Percentiles rank a stretch among this genome's conserved stretches.
These are phyloP conservation scores for Pyrus pyrifolia DNA, from an alignment of 306 rosid genomes.

Conservation along the genomic window DNA sequence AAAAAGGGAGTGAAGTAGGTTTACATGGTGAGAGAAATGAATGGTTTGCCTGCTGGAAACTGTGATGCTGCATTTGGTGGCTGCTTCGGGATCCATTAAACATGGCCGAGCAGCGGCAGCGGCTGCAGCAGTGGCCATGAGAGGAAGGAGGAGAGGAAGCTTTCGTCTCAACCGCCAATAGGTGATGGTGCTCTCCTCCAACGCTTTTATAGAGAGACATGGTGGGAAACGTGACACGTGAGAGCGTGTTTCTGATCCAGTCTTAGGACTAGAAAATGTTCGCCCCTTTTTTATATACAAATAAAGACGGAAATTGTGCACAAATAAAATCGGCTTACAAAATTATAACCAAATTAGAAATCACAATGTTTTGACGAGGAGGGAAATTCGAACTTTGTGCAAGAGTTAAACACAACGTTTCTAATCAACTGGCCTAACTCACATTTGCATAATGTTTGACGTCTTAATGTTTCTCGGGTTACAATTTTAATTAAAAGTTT, in stretches of 20 bases:
- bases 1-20: too few species aligned
- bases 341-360: too few species aligned
- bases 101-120: conserved; percentile 15
- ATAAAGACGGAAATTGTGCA: too few species aligned
- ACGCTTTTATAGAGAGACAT: not conserved
- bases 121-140: conserved; percentile 10
- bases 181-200: not conserved
- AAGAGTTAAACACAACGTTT: too few species aligned
- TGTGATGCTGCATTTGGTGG: conserved; percentile 16
- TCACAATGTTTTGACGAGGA: too few species aligned
- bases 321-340: too few species aligned
- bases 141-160: conserved; percentile 7
- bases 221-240: not conserved
- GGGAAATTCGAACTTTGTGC: too few species aligned
- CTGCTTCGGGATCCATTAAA: conserved; percentile 13
- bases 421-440: too few species aligned
- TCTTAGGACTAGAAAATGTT: not conserved
- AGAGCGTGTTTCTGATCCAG: not conserved
- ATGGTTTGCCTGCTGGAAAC: conserved; percentile 11
- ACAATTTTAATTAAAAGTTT: too few species aligned
- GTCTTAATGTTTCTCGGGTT: too few species aligned
- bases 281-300: too few species aligned
- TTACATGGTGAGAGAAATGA: conserved; percentile 23
- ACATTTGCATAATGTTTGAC: too few species aligned
- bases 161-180: not conserved